phyloP scores from a whole-genome alignment of 345 rosid genomes.

The Sonneratia alba region DNA sequence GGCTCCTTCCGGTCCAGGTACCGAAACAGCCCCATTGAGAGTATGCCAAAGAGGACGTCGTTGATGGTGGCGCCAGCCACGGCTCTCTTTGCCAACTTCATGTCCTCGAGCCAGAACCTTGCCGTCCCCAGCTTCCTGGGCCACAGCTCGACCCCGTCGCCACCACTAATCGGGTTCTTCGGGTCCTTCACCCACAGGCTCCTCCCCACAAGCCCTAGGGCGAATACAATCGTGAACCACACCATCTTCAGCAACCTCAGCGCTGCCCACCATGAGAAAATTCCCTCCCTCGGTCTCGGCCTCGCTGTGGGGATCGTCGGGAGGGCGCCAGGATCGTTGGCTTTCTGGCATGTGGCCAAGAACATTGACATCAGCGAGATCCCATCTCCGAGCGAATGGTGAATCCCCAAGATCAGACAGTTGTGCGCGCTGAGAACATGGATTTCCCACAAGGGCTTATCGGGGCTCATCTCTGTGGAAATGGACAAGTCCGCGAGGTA shows the following conservation, averaged over 20 bases:
- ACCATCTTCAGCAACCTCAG: constrained; percentile 18
- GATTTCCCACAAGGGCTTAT: constrained; percentile 37
- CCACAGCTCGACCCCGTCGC: constrained; percentile 60
- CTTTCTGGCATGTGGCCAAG: constrained; percentile 27
- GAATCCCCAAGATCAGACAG: constrained; percentile 35
- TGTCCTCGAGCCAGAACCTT: constrained; percentile 35
- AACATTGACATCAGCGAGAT: constrained; percentile 47
- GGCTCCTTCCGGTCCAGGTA: constrained; percentile 42
- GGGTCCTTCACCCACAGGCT: constrained; percentile 25
- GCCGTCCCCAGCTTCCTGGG: constrained; percentile 51
- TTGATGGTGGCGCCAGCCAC: constrained; percentile 47
- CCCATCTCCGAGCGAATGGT: constrained; percentile 58
- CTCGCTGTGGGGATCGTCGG: constrained; percentile 13
- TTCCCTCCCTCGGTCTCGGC: constrained; percentile 4
- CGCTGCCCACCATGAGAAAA: background rate
- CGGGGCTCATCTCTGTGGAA: background rate
- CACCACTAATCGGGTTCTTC: constrained; percentile 38
- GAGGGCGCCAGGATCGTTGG: constrained; percentile 21
- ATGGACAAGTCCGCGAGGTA: constrained; percentile 32
- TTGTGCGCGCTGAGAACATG: constrained; percentile 28
- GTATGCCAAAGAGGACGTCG: constrained; percentile 49
- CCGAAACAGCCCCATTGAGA: constrained; percentile 37
- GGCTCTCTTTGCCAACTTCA: constrained; percentile 41
- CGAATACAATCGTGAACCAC: constrained; percentile 26
- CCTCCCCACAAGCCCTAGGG: constrained; percentile 25